Conservation (phyloP, 2,329 filamentous ascomycete genomes). For the Calycina marina region DNA sequence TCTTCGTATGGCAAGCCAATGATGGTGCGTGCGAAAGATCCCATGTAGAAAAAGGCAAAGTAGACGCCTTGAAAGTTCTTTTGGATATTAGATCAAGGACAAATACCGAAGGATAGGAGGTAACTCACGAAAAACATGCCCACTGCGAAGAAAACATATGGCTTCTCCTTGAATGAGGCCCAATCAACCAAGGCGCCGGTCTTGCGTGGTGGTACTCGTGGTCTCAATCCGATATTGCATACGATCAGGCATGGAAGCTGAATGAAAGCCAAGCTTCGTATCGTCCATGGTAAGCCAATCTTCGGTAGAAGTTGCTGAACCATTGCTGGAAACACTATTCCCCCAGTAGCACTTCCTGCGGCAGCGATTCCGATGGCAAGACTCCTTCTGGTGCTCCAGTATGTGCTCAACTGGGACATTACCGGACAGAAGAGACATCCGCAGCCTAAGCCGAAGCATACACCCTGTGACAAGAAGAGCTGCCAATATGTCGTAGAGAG, state of each 20-base stretch:
- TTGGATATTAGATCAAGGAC: background rate
- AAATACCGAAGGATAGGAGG: background rate
- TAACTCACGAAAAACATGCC: constrained; percentile 25
- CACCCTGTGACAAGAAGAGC: constrained; percentile 29
- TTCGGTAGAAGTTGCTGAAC: constrained; percentile 26
- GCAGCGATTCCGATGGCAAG: constrained; percentile 26
- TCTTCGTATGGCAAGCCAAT: constrained; percentile 26
- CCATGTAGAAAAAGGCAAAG: constrained; percentile 27
- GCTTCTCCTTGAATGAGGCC: constrained; percentile 28
- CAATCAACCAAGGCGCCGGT: constrained; percentile 30
- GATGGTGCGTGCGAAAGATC: constrained; percentile 24
- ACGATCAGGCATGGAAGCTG: constrained; percentile 24
- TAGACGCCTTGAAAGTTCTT: constrained; percentile 29
- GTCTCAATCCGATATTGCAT: constrained; percentile 26
- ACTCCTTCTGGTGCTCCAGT: constrained; percentile 26
- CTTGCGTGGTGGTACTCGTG: constrained; percentile 27
- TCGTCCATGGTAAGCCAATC: constrained; percentile 32
- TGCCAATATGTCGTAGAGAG: constrained; percentile 28
- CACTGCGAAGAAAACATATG: constrained; percentile 30
- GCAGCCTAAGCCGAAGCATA: constrained; percentile 27
- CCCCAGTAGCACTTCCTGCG: constrained; percentile 26
- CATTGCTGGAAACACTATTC: constrained; percentile 31
- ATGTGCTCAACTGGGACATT: constrained; percentile 26
- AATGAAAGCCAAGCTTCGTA: constrained; percentile 32
- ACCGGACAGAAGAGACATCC: constrained; percentile 28